Percentiles rank a stretch among this genome's conserved stretches.
Conservation (phyloP, 495 filamentous ascomycete genomes). For the Podospora conica region DNA sequence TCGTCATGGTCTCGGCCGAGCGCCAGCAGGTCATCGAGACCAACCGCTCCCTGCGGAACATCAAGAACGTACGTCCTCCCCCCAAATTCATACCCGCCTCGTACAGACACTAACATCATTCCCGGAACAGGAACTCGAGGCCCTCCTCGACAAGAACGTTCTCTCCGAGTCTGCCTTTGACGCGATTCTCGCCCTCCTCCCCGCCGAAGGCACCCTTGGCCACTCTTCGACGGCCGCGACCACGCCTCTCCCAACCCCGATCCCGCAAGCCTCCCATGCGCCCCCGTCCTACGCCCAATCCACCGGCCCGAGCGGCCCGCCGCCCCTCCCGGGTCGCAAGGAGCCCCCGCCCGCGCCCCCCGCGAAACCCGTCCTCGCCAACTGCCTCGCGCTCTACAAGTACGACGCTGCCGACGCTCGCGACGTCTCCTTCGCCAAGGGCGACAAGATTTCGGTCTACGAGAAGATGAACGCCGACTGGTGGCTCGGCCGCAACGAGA, state of each 20-base stretch:
- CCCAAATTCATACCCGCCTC: background rate
- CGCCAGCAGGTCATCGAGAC: constrained; percentile 50
- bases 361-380: constrained; percentile 53
- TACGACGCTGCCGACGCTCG: constrained; percentile 73
- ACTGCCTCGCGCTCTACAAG: constrained; percentile 76
- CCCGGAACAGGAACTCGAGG: constrained; percentile 96
- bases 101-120: background rate
- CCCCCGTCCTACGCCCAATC: constrained; percentile 47
- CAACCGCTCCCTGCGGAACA: constrained; percentile 77
- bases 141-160: constrained; percentile 69
- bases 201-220: constrained; percentile 54
- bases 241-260: constrained; percentile 23
- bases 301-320: constrained; percentile 46
- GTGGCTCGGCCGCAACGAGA: constrained; percentile 80
- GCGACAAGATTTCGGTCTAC: constrained; percentile 70
- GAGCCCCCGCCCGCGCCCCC: constrained; percentile 41
- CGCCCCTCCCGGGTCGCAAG: constrained; percentile 49
- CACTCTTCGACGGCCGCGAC: constrained; percentile 31
- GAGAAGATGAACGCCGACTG: constrained; percentile 96
- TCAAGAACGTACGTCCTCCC: constrained; percentile 62
- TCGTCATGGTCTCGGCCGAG: constrained; percentile 37
- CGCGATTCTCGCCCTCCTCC: constrained; percentile 66
- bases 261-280: constrained; percentile 13
- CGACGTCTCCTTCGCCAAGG: constrained; percentile 67
- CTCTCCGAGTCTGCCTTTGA: constrained; percentile 66